Conservation (phyloP, 1,284 basidiomycete genomes). For the Trichosporon faecale region DNA sequence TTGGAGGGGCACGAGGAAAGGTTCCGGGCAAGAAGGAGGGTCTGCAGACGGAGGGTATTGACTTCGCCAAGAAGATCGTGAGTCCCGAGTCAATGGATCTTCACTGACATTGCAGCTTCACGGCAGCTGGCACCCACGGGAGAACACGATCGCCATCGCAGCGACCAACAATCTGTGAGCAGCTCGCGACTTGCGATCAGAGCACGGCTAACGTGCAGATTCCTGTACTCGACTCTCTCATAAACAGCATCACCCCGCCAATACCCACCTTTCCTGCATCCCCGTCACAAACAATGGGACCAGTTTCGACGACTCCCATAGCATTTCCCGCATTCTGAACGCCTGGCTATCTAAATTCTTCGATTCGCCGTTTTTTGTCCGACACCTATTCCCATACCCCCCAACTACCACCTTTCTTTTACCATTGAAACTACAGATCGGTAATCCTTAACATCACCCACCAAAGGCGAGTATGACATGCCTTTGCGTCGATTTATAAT, state of each 20-base stretch:
- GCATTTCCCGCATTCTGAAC: background rate
- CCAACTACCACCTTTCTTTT: slow-evolving; percentile 9
- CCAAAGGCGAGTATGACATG: slow-evolving; percentile 3
- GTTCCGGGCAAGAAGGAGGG: slow-evolving; percentile 72
- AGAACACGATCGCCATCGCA: slow-evolving; percentile 97
- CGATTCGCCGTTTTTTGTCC: slow-evolving; percentile 8
- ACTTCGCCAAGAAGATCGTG: slow-evolving; percentile 98
- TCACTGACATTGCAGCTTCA: slow-evolving; percentile 58
- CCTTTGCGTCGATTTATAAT: slow-evolving; percentile 2
- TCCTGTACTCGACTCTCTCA: slow-evolving; percentile 51
- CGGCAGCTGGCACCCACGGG: slow-evolving; percentile 94
- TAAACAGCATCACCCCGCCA: slow-evolving; percentile 29
- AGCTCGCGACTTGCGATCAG: no score
- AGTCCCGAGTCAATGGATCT: slow-evolving; percentile 30
- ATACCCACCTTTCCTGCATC: slow-evolving; percentile 17
- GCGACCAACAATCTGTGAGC: slow-evolving; percentile 88
- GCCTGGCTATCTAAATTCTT: background rate
- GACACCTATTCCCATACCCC: slow-evolving; percentile 4
- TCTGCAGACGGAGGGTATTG: slow-evolving; percentile 84
- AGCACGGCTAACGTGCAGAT: slow-evolving; percentile 27
- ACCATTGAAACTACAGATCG: slow-evolving; percentile 9
- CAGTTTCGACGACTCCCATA: background rate
- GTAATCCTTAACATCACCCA: slow-evolving; percentile 4
- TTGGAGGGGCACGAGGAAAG: slow-evolving; percentile 75
- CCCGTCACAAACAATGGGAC: slow-evolving; percentile 12